Percentiles rank a stretch among this genome's conserved stretches.
Conservation (phyloP, 2,329 filamentous ascomycete species). For the Colletotrichum camelliae region DNA sequence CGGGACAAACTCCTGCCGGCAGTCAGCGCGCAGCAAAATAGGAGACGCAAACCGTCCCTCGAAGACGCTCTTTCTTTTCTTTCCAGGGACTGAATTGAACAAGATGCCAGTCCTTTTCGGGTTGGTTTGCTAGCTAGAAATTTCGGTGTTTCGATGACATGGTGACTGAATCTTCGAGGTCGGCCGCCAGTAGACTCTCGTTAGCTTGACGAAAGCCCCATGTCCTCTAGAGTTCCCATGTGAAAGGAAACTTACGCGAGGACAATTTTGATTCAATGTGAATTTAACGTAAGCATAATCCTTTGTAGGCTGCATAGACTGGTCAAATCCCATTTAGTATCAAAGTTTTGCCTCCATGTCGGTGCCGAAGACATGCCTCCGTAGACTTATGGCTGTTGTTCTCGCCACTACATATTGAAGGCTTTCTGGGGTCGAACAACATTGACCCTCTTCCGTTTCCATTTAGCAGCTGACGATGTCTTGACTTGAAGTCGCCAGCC, state of each 20-base stretch:
- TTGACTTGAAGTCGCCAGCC: neutral
- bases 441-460: neutral
- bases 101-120: too few species aligned
- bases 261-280: too few species aligned
- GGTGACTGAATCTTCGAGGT: neutral
- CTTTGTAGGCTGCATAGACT: too few species aligned
- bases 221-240: too few species aligned
- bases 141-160: neutral
- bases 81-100: neutral
- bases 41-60: neutral
- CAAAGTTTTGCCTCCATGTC: too few species aligned
- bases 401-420: neutral
- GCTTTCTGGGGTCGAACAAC: neutral
- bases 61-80: neutral
- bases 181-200: neutral
- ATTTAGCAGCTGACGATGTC: rapidly evolving
- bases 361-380: too few species aligned
- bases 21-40: neutral
- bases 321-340: too few species aligned
- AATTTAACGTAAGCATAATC: too few species aligned
- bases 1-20: neutral
- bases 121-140: too few species aligned
- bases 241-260: too few species aligned
- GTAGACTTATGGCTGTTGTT: rapidly evolving
- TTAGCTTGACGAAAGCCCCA: too few species aligned